Evolutionary conservation across 495 filamentous ascomycete genomes (phyloP).

Genomic region (Xylaria curta): DNA sequence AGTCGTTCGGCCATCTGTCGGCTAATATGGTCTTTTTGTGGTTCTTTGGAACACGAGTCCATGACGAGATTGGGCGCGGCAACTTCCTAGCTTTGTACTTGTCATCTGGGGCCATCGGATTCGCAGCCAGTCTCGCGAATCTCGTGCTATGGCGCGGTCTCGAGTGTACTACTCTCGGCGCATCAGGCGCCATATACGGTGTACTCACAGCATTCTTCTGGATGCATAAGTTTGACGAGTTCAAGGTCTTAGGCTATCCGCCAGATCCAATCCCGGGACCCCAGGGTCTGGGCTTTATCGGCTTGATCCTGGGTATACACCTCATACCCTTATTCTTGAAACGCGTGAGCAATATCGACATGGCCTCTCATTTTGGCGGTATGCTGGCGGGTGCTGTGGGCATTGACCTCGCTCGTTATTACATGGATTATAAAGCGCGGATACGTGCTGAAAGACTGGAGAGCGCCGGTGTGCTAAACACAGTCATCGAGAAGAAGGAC

Average conservation of each 20-base stretch:
- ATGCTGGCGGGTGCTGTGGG: constrained; percentile 57
- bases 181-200: constrained; percentile 75
- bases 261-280: constrained; percentile 58
- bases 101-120: constrained; percentile 68
- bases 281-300: constrained; percentile 57
- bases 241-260: constrained; percentile 59
- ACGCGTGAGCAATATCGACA: constrained; percentile 57
- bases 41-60: constrained; percentile 61
- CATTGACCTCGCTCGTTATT: constrained; percentile 37
- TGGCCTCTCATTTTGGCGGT: constrained; percentile 77
- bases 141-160: constrained; percentile 58
- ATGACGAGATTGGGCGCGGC: constrained; percentile 87
- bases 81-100: constrained; percentile 83
- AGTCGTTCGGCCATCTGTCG: constrained; percentile 66
- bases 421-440: constrained; percentile 37
- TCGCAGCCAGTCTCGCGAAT: constrained; percentile 64
- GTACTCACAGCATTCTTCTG: constrained; percentile 72
- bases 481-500: constrained; percentile 27
- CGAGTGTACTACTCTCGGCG: constrained; percentile 63
- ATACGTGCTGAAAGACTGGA: constrained; percentile 34
- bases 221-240: constrained; percentile 61
- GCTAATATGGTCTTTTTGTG: constrained; percentile 71
- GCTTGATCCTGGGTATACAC: constrained; percentile 54
- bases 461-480: constrained; percentile 29
- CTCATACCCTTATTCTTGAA: constrained; percentile 48